Evolutionary conservation across 2,329 filamentous ascomycete species (phyloP), one percentile per base, ranked within the genome.

Genomic region (Aureobasidium vineae): DNA sequence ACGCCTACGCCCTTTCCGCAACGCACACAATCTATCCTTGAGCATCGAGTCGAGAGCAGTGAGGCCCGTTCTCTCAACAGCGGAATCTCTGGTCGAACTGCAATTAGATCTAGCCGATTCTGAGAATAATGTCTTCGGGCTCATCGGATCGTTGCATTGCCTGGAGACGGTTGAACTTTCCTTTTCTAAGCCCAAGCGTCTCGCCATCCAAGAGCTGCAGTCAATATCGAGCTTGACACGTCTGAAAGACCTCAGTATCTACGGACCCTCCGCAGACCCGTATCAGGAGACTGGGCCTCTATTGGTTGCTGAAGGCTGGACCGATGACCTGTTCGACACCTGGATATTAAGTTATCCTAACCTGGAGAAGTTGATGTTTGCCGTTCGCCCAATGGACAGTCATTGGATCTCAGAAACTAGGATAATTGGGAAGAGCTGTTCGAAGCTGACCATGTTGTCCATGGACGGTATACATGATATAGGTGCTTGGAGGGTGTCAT

Each of bases 401-500:
- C 57, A 61, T 6, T 61, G 57, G 57, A 61, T 61, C 8, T 49
- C 57, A 3, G 57, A 61, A 21, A 61, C 57, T 1, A 61, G 57
- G 4, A 16, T 50, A 6, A n/a, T 61, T n/a, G 57, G 41, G 2
- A 40, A 49, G 10, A 61, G 38, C 15, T 61, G 57, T 38, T n/a
- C 43, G 16, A 26, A 61, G 5, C 8, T 61, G n/a, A 50, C 8
- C 2, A 21, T 23, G 1, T 36, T 61, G 19, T 47, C 33, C 4
- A 61, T 61, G 57, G 36, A 28, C 5, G 57, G 57, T 19, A 36
- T 61, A 49, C 57, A 61, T n/a, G 57, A 61, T 21, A 61, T 61
- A 3, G 57, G 57, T 2, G 28, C 31, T 26, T 61, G 57, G 57
- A 38, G 31, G n/a, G 31, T 61, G 0, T 61, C 57, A 13, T 13